These are phyloP conservation scores for Pneumocystis murina DNA, from an alignment of 1,139 yeast species.

Conservation along the genomic window DNA sequence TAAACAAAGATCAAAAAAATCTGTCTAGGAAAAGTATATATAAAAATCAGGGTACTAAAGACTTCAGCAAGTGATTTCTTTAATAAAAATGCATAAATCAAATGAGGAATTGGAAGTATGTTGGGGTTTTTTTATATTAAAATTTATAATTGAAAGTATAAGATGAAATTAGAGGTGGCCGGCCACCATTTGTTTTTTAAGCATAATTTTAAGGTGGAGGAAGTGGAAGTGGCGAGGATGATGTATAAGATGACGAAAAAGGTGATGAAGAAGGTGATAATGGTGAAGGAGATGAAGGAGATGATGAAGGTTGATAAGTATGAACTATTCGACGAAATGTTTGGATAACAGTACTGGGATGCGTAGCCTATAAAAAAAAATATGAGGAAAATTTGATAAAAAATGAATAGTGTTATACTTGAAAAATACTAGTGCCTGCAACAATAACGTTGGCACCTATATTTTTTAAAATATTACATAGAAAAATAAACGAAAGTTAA, in stretches of 20 bases:
- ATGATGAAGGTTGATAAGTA: background rate
- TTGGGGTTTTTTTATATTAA: background rate
- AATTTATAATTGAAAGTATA: background rate
- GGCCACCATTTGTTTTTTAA: background rate
- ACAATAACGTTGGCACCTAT: slow-evolving; percentile 76
- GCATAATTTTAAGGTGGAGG: background rate
- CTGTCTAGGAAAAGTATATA: background rate
- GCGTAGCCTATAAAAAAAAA: background rate
- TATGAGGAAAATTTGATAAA: background rate
- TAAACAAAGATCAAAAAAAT: background rate
- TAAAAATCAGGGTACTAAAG: background rate
- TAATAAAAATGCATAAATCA: too few relatives aligned
- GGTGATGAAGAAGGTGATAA: background rate
- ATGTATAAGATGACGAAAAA: background rate
- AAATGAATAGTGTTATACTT: background rate
- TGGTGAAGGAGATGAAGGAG: background rate
- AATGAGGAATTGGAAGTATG: too few relatives aligned
- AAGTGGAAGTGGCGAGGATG: background rate
- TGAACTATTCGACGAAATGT: background rate
- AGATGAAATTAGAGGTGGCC: background rate
- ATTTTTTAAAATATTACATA: background rate
- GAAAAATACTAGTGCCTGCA: slow-evolving; percentile 75
- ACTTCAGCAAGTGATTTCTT: too few relatives aligned
- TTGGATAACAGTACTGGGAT: background rate
- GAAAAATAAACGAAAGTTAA: background rate